These are phyloP conservation scores for Prunus mume DNA, from an alignment of 306 rosid genomes.

Conservation along the genomic window DNA sequence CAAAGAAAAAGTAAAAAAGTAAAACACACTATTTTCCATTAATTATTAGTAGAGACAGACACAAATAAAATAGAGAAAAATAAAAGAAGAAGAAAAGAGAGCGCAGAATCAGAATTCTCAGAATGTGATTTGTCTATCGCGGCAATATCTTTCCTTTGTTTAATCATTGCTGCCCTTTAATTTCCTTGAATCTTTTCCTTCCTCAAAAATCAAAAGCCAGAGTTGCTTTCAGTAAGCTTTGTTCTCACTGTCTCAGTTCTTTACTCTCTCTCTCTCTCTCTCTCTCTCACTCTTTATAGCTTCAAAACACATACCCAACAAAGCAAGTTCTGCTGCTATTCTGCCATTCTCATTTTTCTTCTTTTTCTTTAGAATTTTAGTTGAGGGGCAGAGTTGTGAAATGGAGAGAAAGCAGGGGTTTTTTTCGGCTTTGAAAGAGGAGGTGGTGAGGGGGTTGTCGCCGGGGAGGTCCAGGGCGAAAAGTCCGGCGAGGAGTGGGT, in stretches of 20 bases:
- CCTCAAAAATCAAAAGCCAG: constrained; percentile 7
- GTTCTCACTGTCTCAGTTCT: constrained; percentile 28
- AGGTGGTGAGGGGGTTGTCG: constrained; percentile 81
- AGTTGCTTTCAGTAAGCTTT: constrained; percentile 12
- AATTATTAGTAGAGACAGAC: neutral
- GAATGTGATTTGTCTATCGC: neutral
- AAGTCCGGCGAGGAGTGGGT: constrained; percentile 57
- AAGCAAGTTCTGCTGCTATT: neutral
- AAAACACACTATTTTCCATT: neutral
- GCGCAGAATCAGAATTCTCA: neutral
- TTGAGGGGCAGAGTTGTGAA: constrained; percentile 8
- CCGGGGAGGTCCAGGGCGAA: constrained; percentile 79
- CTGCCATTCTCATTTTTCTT: neutral
- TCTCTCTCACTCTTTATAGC: neutral
- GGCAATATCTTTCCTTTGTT: constrained; percentile 12
- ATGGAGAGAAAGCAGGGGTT: constrained; percentile 95
- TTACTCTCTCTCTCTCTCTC: neutral
- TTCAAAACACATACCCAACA: neutral
- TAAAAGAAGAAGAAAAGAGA: neutral
- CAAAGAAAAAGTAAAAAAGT: neutral
- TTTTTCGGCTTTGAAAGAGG: constrained; percentile 75
- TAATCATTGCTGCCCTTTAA: neutral
- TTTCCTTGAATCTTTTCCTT: neutral
- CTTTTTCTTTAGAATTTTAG: neutral
- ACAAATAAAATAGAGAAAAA: neutral